These are phyloP conservation scores for Phallus indusiatus DNA, from an alignment of 768 basidiomycete genomes.

Conservation along the genomic window DNA sequence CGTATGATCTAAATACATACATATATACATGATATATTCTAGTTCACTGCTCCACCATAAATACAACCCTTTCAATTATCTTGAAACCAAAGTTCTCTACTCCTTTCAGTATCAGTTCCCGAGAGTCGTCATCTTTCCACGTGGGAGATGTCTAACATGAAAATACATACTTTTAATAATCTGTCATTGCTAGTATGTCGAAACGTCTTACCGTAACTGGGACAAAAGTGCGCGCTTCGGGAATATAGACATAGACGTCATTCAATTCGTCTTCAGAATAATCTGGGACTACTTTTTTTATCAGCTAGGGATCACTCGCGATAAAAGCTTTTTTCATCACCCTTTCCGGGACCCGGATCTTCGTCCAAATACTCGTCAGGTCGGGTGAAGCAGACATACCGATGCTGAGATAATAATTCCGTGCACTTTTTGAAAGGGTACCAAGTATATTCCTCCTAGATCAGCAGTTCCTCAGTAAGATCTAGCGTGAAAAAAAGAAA, in stretches of 20 bases:
- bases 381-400: conserved; percentile 61
- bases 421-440: conserved; percentile 53
- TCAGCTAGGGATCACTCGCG: not conserved
- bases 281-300: no score
- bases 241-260: not conserved
- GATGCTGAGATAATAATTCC: conserved; percentile 51
- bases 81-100: not conserved
- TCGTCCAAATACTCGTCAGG: conserved; percentile 44
- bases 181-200: no score
- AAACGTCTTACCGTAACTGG: not conserved
- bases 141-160: not conserved
- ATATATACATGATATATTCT: not conserved
- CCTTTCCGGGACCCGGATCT: conserved; percentile 16
- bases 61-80: not conserved
- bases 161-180: not conserved
- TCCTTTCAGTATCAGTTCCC: not conserved
- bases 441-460: conserved; percentile 72
- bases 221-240: not conserved
- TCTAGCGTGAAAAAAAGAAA: no score
- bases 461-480: not conserved
- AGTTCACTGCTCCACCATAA: not conserved
- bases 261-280: not conserved
- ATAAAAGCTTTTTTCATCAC: conserved; percentile 1
- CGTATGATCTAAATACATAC: not conserved
- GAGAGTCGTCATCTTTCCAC: not conserved